Evolutionary conservation across 371 early-diverging fungal species (phyloP).

Genomic region (Rozella allomycis): DNA sequence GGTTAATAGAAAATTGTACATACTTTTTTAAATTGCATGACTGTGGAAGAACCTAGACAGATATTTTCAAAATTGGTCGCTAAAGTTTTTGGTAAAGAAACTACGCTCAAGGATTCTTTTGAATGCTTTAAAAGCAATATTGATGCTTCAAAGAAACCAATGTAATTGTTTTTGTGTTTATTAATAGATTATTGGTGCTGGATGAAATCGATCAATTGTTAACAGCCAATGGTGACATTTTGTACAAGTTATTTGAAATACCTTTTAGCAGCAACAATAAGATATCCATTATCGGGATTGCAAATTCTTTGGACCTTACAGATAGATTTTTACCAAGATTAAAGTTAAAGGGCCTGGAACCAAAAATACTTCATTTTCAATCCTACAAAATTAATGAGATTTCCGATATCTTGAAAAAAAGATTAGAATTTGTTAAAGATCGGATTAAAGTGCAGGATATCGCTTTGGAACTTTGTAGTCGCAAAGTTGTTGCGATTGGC

Average conservation of each 20-base stretch:
- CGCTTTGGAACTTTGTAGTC: conserved; percentile 73
- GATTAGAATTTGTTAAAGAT: conserved; percentile 23
- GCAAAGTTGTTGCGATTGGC: conserved; percentile 74
- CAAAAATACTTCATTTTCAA: conserved; percentile 53
- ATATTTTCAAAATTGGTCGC: conserved; percentile 39
- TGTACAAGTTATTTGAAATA: conserved; percentile 74
- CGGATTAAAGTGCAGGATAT: conserved; percentile 46
- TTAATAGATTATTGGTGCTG: conserved; percentile 43
- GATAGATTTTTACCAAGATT: conserved; percentile 70
- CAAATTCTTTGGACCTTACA: conserved; percentile 79
- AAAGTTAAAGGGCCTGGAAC: conserved; percentile 54
- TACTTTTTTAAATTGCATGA: conserved; percentile 65
- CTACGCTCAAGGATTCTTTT: too few species aligned
- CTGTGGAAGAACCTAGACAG: conserved; percentile 38
- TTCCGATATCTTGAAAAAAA: conserved; percentile 50
- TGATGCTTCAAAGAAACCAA: too few species aligned
- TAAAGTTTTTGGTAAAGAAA: conserved; percentile 12
- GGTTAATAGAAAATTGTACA: too few species aligned
- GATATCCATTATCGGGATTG: conserved; percentile 70
- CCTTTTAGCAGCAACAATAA: conserved; percentile 33
- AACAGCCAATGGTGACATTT: conserved; percentile 51
- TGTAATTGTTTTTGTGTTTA: too few species aligned
- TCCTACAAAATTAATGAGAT: conserved; percentile 67
- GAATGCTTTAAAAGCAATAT: too few species aligned
- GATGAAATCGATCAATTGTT: conserved; percentile 80